These are phyloP conservation scores for Ustulina deusta DNA, from an alignment of 2,329 filamentous ascomycete species.

Conservation along the genomic window DNA sequence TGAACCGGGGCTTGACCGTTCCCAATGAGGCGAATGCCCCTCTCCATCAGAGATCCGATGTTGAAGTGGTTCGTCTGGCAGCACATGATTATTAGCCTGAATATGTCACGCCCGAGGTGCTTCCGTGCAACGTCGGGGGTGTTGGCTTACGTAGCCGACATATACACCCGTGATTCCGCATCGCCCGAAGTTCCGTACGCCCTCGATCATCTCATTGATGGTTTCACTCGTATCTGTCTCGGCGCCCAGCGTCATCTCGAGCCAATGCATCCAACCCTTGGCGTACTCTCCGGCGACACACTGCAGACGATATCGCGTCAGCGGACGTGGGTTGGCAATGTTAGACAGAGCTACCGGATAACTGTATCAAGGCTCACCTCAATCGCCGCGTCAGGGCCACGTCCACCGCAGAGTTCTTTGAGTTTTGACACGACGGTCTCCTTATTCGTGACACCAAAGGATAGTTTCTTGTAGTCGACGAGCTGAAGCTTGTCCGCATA, in stretches of 20 bases:
- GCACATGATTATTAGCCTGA: constrained; percentile 69
- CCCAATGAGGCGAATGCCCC: constrained; percentile 81
- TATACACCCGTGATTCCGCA: constrained; percentile 82
- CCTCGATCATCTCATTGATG: constrained; percentile 81
- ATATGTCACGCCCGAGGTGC: background rate
- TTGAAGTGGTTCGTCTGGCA: constrained; percentile 81
- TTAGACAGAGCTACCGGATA: background rate
- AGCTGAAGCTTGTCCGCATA: constrained; percentile 70
- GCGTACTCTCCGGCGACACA: constrained; percentile 71
- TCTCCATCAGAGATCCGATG: constrained; percentile 86
- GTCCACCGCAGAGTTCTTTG: constrained; percentile 77
- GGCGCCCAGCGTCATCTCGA: constrained; percentile 70
- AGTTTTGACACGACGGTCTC: constrained; percentile 76
- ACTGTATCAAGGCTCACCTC: constrained; percentile 48
- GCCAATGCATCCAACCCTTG: constrained; percentile 70
- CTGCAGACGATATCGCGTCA: constrained; percentile 53
- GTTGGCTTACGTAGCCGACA: constrained; percentile 65
- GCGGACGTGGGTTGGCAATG: background rate
- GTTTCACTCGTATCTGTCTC: constrained; percentile 90
- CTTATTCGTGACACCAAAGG: constrained; percentile 67
- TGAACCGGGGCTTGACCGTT: constrained; percentile 79
- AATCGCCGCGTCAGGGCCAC: constrained; percentile 77
- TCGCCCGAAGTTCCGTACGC: constrained; percentile 77
- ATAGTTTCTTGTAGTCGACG: constrained; percentile 74
- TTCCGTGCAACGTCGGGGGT: background rate